A percentile compares a stretch with the other conserved stretches of the same genome.
Conservation (phyloP, 805 yeast species). For the Hyphopichia homilentoma region DNA sequence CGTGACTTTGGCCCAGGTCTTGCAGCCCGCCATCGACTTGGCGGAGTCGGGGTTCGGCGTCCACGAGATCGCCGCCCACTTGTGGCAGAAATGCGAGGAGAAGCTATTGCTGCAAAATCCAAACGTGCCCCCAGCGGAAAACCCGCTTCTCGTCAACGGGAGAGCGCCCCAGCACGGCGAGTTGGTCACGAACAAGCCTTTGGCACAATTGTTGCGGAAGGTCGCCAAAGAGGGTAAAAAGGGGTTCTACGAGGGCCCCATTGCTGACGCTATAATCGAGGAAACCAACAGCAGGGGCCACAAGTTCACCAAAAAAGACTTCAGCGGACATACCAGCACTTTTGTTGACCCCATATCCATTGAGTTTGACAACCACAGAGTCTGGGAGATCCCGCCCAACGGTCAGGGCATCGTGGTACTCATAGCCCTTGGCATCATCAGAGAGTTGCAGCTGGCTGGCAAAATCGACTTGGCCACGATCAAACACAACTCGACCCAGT, state of each 20-base stretch:
- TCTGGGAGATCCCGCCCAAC: conserved; percentile 85
- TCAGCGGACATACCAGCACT: conserved; percentile 54
- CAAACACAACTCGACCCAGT: conserved; percentile 66
- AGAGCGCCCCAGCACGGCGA: conserved; percentile 56
- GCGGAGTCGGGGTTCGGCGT: conserved; percentile 69
- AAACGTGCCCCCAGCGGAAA: conserved; percentile 23
- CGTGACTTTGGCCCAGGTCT: conserved; percentile 52
- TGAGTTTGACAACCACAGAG: conserved; percentile 46
- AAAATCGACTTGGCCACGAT: conserved; percentile 37
- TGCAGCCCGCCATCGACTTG: conserved; percentile 63
- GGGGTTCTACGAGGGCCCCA: conserved; percentile 68
- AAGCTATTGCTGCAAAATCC: conserved; percentile 37
- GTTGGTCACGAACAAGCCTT: conserved; percentile 44
- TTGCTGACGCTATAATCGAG: conserved; percentile 61
- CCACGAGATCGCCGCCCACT: conserved; percentile 50
- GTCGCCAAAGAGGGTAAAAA: conserved; percentile 57
- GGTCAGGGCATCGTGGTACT: conserved; percentile 80
- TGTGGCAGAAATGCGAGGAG: conserved; percentile 42
- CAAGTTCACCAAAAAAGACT: conserved; percentile 51
- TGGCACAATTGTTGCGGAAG: conserved; percentile 50
- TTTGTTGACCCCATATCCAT: conserved; percentile 62
- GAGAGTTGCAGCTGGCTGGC: conserved; percentile 46
- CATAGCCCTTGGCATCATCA: conserved; percentile 63
- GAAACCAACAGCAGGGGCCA: conserved; percentile 55
- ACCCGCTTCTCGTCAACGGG: conserved; percentile 34